phyloP scores from a whole-genome alignment of 2,329 filamentous ascomycete genomes.

The Pseudomassariella vexata region DNA sequence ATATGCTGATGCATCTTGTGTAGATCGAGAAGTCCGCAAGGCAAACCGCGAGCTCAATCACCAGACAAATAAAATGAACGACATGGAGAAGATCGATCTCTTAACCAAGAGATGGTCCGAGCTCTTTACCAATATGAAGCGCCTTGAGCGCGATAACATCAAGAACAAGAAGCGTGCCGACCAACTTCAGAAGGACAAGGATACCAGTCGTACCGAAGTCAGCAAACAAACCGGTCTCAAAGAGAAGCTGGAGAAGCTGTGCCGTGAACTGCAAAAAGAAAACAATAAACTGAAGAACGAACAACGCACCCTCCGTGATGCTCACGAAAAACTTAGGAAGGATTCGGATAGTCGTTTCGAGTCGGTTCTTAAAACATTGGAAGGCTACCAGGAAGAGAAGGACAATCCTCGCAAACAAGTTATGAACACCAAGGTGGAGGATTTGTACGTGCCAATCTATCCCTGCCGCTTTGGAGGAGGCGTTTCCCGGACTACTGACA shows the following conservation, averaged over 20 bases:
- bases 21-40: conserved; percentile 49
- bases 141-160: conserved; percentile 84
- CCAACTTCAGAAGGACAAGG: conserved; percentile 93
- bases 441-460: conserved; percentile 58
- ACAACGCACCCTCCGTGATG: conserved; percentile 85
- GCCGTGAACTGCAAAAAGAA: conserved; percentile 87
- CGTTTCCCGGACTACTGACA: no score
- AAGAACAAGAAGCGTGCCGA: conserved; percentile 96
- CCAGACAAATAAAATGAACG: conserved; percentile 85
- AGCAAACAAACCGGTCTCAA: conserved; percentile 88
- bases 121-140: conserved; percentile 89
- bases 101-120: conserved; percentile 89
- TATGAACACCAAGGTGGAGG: conserved; percentile 82
- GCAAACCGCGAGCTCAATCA: conserved; percentile 86
- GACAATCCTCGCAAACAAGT: conserved; percentile 75
- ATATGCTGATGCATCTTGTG: no score
- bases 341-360: conserved; percentile 84
- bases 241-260: conserved; percentile 95
- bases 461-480: not conserved
- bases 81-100: conserved; percentile 84
- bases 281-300: conserved; percentile 99
- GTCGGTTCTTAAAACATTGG: conserved; percentile 73
- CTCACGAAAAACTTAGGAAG: conserved; percentile 73
- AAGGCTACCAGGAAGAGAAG: conserved; percentile 83
- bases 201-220: conserved; percentile 79